These are phyloP conservation scores for Rhododendron henanense DNA, from an alignment of 148 eudicot species.

Conservation along the genomic window DNA sequence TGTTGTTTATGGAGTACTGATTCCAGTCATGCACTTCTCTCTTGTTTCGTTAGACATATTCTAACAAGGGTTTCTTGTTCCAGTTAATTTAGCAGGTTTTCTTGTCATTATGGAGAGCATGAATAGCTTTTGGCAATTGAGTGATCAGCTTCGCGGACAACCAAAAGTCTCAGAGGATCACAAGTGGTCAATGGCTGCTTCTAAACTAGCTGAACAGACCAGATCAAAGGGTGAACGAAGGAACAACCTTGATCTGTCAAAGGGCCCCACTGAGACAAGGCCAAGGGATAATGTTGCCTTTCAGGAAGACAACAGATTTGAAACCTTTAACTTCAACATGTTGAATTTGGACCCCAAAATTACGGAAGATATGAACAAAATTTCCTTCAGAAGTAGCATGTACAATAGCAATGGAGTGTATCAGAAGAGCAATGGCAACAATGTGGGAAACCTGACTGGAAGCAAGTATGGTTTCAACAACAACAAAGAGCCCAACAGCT, in stretches of 20 bases:
- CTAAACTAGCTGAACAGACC: constrained; percentile 90
- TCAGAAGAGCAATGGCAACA: constrained; percentile 53
- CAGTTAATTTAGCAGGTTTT: constrained; percentile 9
- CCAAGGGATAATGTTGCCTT: constrained; percentile 57
- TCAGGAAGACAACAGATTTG: constrained; percentile 91
- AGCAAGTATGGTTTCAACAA: constrained; percentile 53
- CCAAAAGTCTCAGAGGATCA: constrained; percentile 80
- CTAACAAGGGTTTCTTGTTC: not conserved
- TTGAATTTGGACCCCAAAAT: constrained; percentile 64
- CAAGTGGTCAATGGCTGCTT: constrained; percentile 89
- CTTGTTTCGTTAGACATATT: not conserved
- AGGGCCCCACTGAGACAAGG: constrained; percentile 61
- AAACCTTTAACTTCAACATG: constrained; percentile 74
- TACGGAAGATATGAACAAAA: constrained; percentile 31
- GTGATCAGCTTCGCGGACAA: constrained; percentile 92
- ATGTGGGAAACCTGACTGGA: constrained; percentile 46
- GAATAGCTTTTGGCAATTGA: constrained; percentile 83
- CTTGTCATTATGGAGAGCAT: constrained; percentile 63
- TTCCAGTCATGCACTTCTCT: not conserved
- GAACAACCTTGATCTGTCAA: constrained; percentile 81
- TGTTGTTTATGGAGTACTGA: not conserved
- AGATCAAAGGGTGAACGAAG: constrained; percentile 79
- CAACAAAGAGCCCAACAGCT: constrained; percentile 51
- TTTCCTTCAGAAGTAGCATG: constrained; percentile 43
- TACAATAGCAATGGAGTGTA: constrained; percentile 62